Conservation (phyloP, 257 asterid species). For the Solanum dulcamara region DNA sequence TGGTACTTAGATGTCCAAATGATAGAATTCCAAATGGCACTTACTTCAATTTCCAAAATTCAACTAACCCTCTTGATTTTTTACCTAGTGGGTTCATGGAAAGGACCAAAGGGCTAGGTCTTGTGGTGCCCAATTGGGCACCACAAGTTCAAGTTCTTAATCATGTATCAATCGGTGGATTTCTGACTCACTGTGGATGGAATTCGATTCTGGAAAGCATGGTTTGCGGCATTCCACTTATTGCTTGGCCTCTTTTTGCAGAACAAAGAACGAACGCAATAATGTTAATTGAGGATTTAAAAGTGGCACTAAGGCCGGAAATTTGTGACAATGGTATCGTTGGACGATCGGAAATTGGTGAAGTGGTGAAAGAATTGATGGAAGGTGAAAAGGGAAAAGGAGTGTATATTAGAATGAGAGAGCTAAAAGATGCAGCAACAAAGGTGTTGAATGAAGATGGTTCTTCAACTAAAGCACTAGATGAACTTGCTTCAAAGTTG, state of each 20-base stretch:
- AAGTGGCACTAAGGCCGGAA: neutral
- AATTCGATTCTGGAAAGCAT: constrained; percentile 9
- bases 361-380: constrained; percentile 12
- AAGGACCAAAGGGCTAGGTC: constrained; percentile 2
- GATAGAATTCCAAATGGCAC: neutral
- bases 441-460: constrained; percentile 2
- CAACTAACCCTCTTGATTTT: neutral
- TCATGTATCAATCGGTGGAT: constrained; percentile 8
- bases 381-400: constrained; percentile 7
- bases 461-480: constrained; percentile 9
- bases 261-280: constrained; percentile 4
- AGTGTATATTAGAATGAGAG: neutral
- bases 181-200: constrained; percentile 24
- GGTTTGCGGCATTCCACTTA: constrained; percentile 7
- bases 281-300: neutral
- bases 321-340: neutral
- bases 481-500: constrained; percentile 1
- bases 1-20: constrained; percentile 44
- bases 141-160: constrained; percentile 16
- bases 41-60: constrained; percentile 12
- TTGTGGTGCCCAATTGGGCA: constrained; percentile 14
- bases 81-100: constrained; percentile 18
- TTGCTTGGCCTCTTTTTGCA: constrained; percentile 20
- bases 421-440: neutral
- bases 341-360: neutral